Conservation (phyloP, 2,329 filamentous ascomycete genomes). For the Fusarium mangiferae region DNA sequence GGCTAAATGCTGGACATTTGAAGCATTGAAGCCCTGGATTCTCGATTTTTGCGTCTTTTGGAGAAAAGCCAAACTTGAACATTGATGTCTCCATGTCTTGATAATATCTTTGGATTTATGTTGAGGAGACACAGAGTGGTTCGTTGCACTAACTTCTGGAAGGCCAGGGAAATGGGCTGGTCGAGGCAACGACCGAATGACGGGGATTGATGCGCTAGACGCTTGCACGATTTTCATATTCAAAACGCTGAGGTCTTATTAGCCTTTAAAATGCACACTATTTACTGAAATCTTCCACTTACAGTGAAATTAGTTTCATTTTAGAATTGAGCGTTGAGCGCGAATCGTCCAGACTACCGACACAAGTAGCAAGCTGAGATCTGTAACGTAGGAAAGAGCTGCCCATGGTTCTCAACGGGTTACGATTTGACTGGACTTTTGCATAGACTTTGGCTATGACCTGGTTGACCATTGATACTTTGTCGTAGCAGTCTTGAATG, state of each 20-base stretch:
- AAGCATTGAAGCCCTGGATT: neutral
- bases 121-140: too few relatives aligned
- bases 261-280: neutral
- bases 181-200: neutral
- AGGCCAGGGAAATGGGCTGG: neutral
- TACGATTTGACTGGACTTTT: neutral
- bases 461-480: neutral
- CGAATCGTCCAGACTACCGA: neutral
- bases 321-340: neutral
- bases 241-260: neutral
- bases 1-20: neutral
- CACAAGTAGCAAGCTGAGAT: neutral
- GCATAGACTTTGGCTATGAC: neutral
- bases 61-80: neutral
- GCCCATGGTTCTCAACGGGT: neutral
- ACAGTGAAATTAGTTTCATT: neutral
- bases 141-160: neutral
- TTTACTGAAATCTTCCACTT: neutral
- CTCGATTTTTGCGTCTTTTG: neutral
- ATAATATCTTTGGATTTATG: rapidly evolving
- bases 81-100: neutral
- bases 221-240: neutral
- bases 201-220: neutral
- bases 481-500: neutral
- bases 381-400: constrained; percentile 4